Evolutionary conservation across 78 protist species (phyloP), one percentile per base, ranked within the genome.

Genomic region (Tieghemostelium lacteum): DNA sequence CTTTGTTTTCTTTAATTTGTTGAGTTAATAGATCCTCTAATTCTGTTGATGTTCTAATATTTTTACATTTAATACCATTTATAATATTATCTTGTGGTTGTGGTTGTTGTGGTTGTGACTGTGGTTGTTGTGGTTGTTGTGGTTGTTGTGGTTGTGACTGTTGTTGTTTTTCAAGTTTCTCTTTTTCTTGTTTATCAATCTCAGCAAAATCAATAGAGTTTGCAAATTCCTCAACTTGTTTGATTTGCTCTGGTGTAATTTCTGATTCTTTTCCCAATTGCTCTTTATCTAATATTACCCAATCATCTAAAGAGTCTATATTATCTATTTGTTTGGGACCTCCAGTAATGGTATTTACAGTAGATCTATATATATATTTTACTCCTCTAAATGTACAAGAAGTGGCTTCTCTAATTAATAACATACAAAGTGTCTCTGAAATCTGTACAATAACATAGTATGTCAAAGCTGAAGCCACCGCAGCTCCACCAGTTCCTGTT

Each of bases 351-450:
- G 63, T 50, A 19, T 67, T 37, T 34, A 58, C 52, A 1, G 89
- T 69, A 57, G 89, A 55, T 6, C n/a, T 37, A 8, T 37, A 40
- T 22, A 83, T 54, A 83, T 83, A 83, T 69, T 83, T 83, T 14
- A 58, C 77, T 12, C 89, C 75, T 52, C 71, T 52, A 50, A 83
- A 58, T 55, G 89, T 40, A 31, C 55, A 24, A 60, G 57, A 37
- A 28, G 73, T 37, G 39, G 89, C 89, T 60, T 83, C 67, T 58
- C 89, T 83, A 16, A 83, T 62, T 24, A 83, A 72, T n/a, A 83
- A 19, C 89, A 83, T 83, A 69, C 89, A 83, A n/a, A 83, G 22
- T 58, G 89, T 69, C 37, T 83, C 89, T 20, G 89, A 83, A 22
- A 83, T 61, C 33, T 83, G 89, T 16, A 83, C 71, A 29, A 83